Evolutionary conservation across 805 yeast genomes (phyloP).

Genomic region (Yarrowia divulgata): DNA sequence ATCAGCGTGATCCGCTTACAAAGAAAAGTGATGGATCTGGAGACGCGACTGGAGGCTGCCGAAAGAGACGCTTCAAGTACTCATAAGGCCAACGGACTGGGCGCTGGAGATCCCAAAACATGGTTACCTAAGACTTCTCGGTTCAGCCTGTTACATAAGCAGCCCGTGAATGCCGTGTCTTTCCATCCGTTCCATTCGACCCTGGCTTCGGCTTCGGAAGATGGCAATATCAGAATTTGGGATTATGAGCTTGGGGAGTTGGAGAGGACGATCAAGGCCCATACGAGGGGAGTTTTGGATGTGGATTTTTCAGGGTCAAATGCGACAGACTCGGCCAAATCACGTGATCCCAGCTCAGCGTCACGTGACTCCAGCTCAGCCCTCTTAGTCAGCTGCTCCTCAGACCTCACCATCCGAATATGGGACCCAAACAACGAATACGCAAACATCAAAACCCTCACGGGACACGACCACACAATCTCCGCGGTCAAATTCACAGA

Average conservation of each 20-base stretch:
- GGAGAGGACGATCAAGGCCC: slow-evolving; percentile 71
- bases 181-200: slow-evolving; percentile 79
- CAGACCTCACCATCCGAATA: slow-evolving; percentile 65
- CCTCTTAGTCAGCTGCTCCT: slow-evolving; percentile 58
- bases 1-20: slow-evolving; percentile 82
- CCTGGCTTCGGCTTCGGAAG: slow-evolving; percentile 69
- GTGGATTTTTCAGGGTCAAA: slow-evolving; percentile 67
- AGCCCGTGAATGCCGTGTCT: slow-evolving; percentile 66
- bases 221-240: slow-evolving; percentile 79
- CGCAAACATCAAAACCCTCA: slow-evolving; percentile 64
- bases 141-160: slow-evolving; percentile 61
- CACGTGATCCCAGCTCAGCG: slow-evolving; percentile 40
- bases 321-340: too few relatives aligned
- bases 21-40: slow-evolving; percentile 70
- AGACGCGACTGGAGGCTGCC: slow-evolving; percentile 61
- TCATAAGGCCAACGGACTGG: background rate
- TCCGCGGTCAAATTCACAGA: slow-evolving; percentile 65
- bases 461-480: slow-evolving; percentile 89
- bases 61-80: slow-evolving; percentile 47
- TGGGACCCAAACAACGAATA: slow-evolving; percentile 67
- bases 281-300: slow-evolving; percentile 70
- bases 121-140: slow-evolving; percentile 69
- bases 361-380: slow-evolving; percentile 43
- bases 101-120: slow-evolving; percentile 49
- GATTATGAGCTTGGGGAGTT: slow-evolving; percentile 70